Conservation (phyloP, 352 stramenopile species). For the Globisporangium polare region DNA sequence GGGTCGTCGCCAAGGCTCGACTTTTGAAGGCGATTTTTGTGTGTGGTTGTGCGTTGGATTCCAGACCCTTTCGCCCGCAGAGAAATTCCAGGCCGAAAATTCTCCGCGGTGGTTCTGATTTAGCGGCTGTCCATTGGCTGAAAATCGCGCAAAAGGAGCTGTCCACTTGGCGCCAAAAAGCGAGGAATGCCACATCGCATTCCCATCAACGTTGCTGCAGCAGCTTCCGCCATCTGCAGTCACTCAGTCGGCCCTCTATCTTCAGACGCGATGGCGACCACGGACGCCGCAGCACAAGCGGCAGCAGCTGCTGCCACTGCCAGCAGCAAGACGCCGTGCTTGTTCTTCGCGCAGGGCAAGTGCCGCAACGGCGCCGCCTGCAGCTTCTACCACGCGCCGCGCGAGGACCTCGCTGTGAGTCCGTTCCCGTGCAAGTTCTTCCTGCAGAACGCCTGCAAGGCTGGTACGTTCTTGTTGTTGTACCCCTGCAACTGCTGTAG, state of each 20-base stretch:
- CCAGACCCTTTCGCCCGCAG: no score
- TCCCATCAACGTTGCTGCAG: neutral
- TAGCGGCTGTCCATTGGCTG: no score
- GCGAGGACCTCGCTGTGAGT: conserved; percentile 32
- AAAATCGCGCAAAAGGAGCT: no score
- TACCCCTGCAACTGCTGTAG: neutral
- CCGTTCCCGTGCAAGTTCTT: conserved; percentile 70
- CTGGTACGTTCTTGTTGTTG: conserved; percentile 18
- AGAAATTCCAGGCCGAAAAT: no score
- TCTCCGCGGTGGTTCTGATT: no score
- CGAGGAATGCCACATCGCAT: no score
- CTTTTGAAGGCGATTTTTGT: no score
- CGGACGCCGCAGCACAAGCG: neutral
- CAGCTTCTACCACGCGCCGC: conserved; percentile 57
- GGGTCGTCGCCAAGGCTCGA: no score
- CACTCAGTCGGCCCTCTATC: neutral
- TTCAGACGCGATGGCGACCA: neutral
- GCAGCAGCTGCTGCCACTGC: conserved; percentile 10
- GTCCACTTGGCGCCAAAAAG: no score
- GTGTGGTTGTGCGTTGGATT: no score
- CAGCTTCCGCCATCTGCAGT: neutral
- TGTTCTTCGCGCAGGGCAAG: conserved; percentile 66
- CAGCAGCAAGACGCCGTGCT: conserved; percentile 35
- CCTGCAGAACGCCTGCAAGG: conserved; percentile 56
- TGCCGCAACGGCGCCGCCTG: conserved; percentile 63